These are phyloP conservation scores for Erodium texanum DNA, from an alignment of 441 rosid species.

Conservation along the genomic window DNA sequence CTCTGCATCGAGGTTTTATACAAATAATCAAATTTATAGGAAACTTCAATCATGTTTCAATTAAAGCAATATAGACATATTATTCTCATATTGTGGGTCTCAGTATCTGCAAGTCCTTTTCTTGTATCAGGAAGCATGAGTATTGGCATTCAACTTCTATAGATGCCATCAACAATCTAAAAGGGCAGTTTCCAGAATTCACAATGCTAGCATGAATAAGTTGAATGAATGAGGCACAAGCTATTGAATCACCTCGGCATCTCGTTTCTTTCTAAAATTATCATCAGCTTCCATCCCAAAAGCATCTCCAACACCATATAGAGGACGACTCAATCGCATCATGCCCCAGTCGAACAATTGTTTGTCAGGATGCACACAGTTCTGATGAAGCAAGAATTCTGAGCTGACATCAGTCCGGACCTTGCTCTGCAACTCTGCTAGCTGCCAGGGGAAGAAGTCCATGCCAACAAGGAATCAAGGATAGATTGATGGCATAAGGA, in stretches of 20 bases:
- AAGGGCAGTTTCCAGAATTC: not conserved
- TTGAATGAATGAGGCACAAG: constrained; percentile 7
- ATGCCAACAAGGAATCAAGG: constrained; percentile 33
- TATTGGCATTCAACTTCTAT: not conserved
- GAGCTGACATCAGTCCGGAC: constrained; percentile 75
- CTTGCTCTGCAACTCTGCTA: constrained; percentile 67
- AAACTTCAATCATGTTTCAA: not conserved
- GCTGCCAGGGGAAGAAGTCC: constrained; percentile 41
- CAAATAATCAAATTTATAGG: constrained; percentile 18
- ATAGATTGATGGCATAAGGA: constrained; percentile 19
- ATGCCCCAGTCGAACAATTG: constrained; percentile 90
- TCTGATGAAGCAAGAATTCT: constrained; percentile 72
- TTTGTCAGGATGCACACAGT: constrained; percentile 61
- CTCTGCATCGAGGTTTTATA: constrained; percentile 48
- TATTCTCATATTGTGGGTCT: no score
- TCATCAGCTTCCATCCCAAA: constrained; percentile 83
- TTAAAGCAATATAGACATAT: not conserved
- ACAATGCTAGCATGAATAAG: not conserved
- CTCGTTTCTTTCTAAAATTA: constrained; percentile 85
- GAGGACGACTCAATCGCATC: constrained; percentile 74
- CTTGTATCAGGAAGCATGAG: not conserved
- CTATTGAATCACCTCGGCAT: constrained; percentile 61
- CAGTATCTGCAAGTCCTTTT: no score
- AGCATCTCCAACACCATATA: constrained; percentile 88
- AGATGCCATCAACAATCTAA: not conserved